Conservation (phyloP, 441 rosid species). For the Omphalea diandra region DNA sequence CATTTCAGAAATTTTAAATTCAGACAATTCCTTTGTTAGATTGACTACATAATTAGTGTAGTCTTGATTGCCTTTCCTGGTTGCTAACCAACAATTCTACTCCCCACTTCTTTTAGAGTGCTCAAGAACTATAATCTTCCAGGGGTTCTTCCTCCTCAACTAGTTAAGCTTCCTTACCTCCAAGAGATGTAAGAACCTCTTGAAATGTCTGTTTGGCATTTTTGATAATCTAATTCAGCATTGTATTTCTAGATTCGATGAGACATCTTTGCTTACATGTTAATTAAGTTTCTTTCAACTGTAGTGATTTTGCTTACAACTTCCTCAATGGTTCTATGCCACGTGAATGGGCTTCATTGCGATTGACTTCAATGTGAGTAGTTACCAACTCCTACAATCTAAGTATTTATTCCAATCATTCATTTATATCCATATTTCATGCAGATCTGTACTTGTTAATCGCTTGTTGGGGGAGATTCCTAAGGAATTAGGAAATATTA, state of each 20-base stretch:
- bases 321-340: conserved; percentile 74
- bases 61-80: conserved; percentile 6
- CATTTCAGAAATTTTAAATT: background rate
- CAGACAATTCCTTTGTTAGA: background rate
- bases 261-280: background rate
- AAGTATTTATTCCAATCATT: conserved; percentile 2
- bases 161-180: conserved; percentile 67
- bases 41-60: background rate
- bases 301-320: conserved; percentile 80
- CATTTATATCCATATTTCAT: conserved; percentile 9
- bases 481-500: conserved; percentile 53
- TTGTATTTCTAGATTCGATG: background rate
- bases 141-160: conserved; percentile 74
- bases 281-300: conserved; percentile 2
- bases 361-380: conserved; percentile 38
- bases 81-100: background rate
- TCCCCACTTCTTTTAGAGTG: conserved; percentile 35
- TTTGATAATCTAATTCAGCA: background rate
- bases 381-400: conserved; percentile 13
- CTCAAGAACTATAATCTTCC: conserved; percentile 73
- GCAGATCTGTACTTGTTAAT: conserved; percentile 77
- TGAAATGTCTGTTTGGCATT: background rate
- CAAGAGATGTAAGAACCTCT: conserved; percentile 54
- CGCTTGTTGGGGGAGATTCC: conserved; percentile 85
- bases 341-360: conserved; percentile 54